Percentiles rank a stretch among this genome's conserved stretches.
These are phyloP conservation scores for Penicillium palitans DNA, from an alignment of 2,329 filamentous ascomycete species.

Conservation along the genomic window DNA sequence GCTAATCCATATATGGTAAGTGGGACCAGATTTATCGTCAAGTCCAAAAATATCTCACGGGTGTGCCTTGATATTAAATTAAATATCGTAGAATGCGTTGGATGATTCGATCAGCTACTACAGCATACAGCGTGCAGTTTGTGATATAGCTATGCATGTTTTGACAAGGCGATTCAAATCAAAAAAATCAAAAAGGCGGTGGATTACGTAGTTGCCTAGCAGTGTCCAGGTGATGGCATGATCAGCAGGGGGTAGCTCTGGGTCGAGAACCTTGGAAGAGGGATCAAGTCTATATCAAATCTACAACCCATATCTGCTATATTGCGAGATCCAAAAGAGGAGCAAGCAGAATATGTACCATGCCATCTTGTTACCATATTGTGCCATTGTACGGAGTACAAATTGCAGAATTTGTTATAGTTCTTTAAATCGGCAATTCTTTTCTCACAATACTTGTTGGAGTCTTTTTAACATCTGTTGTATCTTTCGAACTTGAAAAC, in stretches of 20 bases:
- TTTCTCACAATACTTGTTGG: background rate
- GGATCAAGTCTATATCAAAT: background rate
- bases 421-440: background rate
- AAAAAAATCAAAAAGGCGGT: background rate
- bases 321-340: background rate
- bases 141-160: background rate
- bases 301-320: background rate
- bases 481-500: background rate
- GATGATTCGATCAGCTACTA: background rate
- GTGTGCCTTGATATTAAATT: background rate
- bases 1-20: background rate
- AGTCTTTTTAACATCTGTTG: background rate
- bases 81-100: background rate
- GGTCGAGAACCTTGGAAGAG: background rate
- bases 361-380: background rate
- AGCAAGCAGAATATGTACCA: background rate
- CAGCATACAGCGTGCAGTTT: background rate
- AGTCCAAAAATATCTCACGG: slow-evolving; percentile 5
- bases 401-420: background rate
- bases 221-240: background rate
- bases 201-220: background rate
- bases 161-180: background rate
- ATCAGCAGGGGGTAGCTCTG: background rate
- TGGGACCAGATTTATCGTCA: background rate
- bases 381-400: background rate